Evolutionary conservation across 2,329 filamentous ascomycete genomes (phyloP).

Genomic region (Alternaria alternata): DNA sequence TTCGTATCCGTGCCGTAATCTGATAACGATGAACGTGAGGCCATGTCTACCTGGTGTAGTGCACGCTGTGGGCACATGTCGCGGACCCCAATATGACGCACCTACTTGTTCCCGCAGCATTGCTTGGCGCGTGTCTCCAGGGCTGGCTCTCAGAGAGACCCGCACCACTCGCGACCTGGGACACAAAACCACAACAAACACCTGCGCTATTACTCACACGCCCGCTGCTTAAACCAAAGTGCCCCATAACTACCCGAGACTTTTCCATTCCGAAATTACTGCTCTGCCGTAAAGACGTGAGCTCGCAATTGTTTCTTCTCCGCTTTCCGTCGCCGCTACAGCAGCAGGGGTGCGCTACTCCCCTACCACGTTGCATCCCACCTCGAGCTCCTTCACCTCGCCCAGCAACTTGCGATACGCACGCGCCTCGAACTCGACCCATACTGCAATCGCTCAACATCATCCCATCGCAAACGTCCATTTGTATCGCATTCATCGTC

Average conservation of each 20-base stretch:
- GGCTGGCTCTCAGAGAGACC: conserved; percentile 11
- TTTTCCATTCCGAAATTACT: conserved; percentile 13
- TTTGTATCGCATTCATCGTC: conserved; percentile 15
- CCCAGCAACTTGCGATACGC: conserved; percentile 11
- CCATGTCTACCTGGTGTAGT: background rate
- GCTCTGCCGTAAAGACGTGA: conserved; percentile 9
- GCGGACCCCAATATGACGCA: conserved; percentile 23
- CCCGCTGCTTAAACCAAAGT: conserved; percentile 9
- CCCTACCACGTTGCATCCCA: conserved; percentile 38
- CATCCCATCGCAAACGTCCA: conserved; percentile 2
- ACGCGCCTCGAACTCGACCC: conserved; percentile 3
- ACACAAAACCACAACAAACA: conserved; percentile 35
- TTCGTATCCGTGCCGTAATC: background rate
- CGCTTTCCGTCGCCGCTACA: conserved; percentile 39
- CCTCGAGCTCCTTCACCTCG: conserved; percentile 25
- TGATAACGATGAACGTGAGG: background rate
- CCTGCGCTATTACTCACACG: conserved; percentile 24
- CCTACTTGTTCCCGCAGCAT: conserved; percentile 13
- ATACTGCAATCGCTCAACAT: conserved; percentile 3
- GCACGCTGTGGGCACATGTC: conserved; percentile 13
- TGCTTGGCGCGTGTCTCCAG: conserved; percentile 11
- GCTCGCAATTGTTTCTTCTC: conserved; percentile 32
- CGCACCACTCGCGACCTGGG: conserved; percentile 21
- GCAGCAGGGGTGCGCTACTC: conserved; percentile 34
- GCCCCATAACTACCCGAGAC: conserved; percentile 9